Conservation (phyloP, 169 alveolate species). For the Theileria orientalis region DNA sequence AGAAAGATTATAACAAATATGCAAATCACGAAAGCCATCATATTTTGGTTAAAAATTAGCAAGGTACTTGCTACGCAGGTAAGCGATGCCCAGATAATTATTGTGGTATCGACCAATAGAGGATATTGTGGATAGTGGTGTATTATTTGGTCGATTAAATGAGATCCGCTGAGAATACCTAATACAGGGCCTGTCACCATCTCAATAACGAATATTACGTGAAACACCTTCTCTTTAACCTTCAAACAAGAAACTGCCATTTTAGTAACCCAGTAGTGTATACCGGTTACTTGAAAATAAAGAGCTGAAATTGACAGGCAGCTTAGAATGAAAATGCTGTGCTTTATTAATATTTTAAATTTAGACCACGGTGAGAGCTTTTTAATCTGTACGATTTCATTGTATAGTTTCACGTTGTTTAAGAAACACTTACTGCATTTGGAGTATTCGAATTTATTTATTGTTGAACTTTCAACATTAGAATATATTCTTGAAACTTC, state of each 20-base stretch:
- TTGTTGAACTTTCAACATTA: not conserved
- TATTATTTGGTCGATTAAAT: constrained; percentile 78
- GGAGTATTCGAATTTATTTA: not conserved
- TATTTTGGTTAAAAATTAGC: not conserved
- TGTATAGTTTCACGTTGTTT: constrained; percentile 11
- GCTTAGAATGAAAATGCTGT: constrained; percentile 71
- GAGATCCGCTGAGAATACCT: constrained; percentile 84
- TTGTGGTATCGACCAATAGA: constrained; percentile 9
- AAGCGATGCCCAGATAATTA: constrained; percentile 36
- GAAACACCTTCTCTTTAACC: constrained; percentile 68
- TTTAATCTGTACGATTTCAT: constrained; percentile 12
- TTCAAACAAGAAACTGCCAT: constrained; percentile 53
- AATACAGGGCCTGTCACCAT: constrained; percentile 83
- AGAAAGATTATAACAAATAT: constrained; percentile 51
- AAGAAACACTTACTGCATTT: constrained; percentile 8
- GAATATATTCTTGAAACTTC: not conserved
- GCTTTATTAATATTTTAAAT: constrained; percentile 65
- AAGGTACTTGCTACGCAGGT: constrained; percentile 50
- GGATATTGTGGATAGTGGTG: constrained; percentile 69
- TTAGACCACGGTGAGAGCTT: constrained; percentile 57
- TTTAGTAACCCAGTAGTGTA: constrained; percentile 88
- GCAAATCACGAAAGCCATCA: constrained; percentile 18
- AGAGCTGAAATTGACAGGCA: constrained; percentile 66
- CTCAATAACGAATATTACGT: constrained; percentile 72
- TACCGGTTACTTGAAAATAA: constrained; percentile 85